A percentile compares a stretch with the other conserved stretches of the same genome.
These are phyloP conservation scores for Trichomonas gallinae DNA, from an alignment of 208 protist genomes.

Conservation along the genomic window DNA sequence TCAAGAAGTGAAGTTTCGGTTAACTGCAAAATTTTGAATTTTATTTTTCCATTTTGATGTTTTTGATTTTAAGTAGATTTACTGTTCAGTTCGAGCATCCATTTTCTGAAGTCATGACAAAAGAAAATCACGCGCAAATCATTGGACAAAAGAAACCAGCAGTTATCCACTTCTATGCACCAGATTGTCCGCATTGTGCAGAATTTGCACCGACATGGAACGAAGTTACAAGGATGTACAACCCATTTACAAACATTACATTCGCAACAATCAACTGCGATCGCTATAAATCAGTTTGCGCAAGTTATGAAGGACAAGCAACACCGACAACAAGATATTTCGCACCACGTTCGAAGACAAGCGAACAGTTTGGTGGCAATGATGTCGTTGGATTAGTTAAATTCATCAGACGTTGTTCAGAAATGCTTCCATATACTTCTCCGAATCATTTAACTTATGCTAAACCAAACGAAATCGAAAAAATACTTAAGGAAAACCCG, in stretches of 20 bases:
- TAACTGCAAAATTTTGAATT: too few relatives aligned
- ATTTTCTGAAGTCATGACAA: not conserved
- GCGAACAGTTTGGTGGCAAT: not conserved
- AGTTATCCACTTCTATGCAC: not conserved
- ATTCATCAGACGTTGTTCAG: not conserved
- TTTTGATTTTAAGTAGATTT: not conserved
- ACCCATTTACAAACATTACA: not conserved
- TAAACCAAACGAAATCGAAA: not conserved
- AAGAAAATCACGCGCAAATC: not conserved
- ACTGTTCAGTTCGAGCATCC: not conserved
- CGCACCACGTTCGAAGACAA: not conserved
- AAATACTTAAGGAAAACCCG: not conserved
- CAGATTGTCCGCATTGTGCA: not conserved
- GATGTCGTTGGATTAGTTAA: not conserved
- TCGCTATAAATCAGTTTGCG: not conserved
- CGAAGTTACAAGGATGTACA: not conserved
- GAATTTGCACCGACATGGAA: not conserved
- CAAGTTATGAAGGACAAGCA: not conserved
- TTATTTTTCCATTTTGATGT: too few relatives aligned
- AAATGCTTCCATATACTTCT: not conserved
- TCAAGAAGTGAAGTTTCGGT: too few relatives aligned
- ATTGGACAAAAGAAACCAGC: not conserved
- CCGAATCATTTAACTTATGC: not conserved
- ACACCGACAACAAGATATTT: not conserved
- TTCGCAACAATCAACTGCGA: not conserved